Conservation (phyloP, 805 yeast species). For the Candida ascalaphidarum region DNA sequence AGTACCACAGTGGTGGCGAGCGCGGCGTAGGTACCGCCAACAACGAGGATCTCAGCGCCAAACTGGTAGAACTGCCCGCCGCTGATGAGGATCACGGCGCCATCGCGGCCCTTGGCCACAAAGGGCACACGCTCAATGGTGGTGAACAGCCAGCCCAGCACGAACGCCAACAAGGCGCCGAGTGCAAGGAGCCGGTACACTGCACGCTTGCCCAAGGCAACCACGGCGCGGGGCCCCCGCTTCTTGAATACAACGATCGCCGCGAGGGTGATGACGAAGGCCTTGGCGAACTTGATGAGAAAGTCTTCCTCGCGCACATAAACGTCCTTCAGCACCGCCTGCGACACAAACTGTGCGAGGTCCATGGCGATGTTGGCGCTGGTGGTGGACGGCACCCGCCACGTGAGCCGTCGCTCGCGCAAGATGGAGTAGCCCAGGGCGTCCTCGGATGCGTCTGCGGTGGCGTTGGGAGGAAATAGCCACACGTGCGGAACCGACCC, state of each 20-base stretch:
- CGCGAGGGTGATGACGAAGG: conserved; percentile 38
- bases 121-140: conserved; percentile 56
- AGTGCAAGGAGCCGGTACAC: conserved; percentile 16
- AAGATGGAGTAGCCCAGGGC: too few species aligned
- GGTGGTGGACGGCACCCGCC: too few species aligned
- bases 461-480: conserved; percentile 51
- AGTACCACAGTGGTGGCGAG: conserved; percentile 34
- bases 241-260: conserved; percentile 42
- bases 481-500: conserved; percentile 58
- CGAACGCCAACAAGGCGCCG: conserved; percentile 32
- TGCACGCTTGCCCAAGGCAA: too few species aligned
- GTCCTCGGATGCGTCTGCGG: conserved; percentile 6
- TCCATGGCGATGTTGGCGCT: too few species aligned
- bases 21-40: conserved; percentile 40
- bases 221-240: conserved; percentile 20
- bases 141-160: conserved; percentile 61
- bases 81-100: conserved; percentile 46
- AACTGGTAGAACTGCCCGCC: conserved; percentile 65
- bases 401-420: too few species aligned
- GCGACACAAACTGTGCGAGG: conserved; percentile 47
- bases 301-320: conserved; percentile 35
- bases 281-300: conserved; percentile 29
- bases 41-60: conserved; percentile 56
- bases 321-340: conserved; percentile 35
- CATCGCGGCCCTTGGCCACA: conserved; percentile 42